A percentile compares a stretch with the other conserved stretches of the same genome.
Conservation (phyloP, 345 rosid genomes). For the Adansonia digitata region DNA sequence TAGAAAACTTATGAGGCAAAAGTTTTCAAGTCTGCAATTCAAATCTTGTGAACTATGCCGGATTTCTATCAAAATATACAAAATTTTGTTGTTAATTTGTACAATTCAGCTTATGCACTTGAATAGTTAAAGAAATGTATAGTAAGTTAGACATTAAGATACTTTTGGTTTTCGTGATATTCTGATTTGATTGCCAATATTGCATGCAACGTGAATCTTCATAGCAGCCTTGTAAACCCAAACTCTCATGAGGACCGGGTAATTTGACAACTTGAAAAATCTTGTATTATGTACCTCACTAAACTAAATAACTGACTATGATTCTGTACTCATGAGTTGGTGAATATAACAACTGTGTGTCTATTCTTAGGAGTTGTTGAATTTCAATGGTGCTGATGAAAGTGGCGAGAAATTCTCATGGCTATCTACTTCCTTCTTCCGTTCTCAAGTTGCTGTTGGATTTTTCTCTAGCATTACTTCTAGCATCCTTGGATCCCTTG, state of each 20-base stretch:
- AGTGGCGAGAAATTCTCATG: conserved; percentile 25
- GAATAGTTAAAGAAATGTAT: neutral
- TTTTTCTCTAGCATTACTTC: conserved; percentile 52
- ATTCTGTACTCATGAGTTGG: conserved; percentile 42
- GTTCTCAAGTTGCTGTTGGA: conserved; percentile 61
- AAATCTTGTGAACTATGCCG: neutral
- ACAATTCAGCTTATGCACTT: neutral
- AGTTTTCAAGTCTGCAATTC: neutral
- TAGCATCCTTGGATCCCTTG: conserved; percentile 48
- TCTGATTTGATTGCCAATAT: neutral
- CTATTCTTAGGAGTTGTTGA: conserved; percentile 44
- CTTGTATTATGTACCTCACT: neutral
- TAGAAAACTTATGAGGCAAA: neutral
- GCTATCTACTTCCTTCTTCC: conserved; percentile 41
- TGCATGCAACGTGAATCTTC: neutral
- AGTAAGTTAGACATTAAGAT: neutral
- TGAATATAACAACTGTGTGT: conserved; percentile 14
- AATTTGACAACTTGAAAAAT: neutral
- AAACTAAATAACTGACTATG: conserved; percentile 12
- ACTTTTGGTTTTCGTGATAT: neutral
- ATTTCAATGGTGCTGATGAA: conserved; percentile 30
- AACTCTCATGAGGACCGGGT: neutral
- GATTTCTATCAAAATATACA: neutral
- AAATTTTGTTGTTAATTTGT: neutral
- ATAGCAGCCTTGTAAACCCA: neutral